Evolutionary conservation across 2,329 filamentous ascomycete genomes (phyloP), one percentile per base, ranked within the genome.

Genomic region (Fulvia fulva): DNA sequence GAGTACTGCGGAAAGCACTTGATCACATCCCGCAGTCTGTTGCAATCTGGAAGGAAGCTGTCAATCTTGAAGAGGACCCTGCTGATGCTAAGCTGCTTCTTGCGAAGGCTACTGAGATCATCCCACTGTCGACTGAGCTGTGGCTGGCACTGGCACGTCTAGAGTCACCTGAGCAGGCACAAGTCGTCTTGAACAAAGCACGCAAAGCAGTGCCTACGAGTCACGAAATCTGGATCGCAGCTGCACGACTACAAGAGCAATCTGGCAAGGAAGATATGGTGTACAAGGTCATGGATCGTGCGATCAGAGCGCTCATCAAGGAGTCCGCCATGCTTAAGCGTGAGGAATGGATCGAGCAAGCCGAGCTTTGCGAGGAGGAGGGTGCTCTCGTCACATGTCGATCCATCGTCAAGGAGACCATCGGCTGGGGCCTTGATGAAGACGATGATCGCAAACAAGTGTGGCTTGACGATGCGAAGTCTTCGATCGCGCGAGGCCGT

Each of bases 241-340:
- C 93, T 30, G 91, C 91, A 37, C 84, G 93, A 56, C 78, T 99
- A 49, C 91, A 97, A 74, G 86, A 89, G 72, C 91, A 97, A 74
- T 91, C 96, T 74, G 92, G 91, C 23, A 88, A 89, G 63, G 86
- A 85, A 21, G 81, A 83, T 55, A 91, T 89, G 76, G 84, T 92
- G 9, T 70, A 74, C 68, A 95, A 91, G 67, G 90, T 97, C 57
- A 97, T 99, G 90, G 93, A 94, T 73, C 89, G 91, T 78, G 94
- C 90, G 46, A 86, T 97, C 30, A 90, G 95, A 69, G 87, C 91
- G 21, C 81, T 99, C 30, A 91, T 87, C 37, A 91, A 91, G 68
- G 91, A 96, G 70, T 92, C 90, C 26, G 93, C 94, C 11, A 99
- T 99, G 95, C 84, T 94, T 41, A 96, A 96, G 75, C 87, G 95